Evolutionary conservation across 176 grass and related monocot genomes (phyloP).

Genomic region (Raddia guianensis): DNA sequence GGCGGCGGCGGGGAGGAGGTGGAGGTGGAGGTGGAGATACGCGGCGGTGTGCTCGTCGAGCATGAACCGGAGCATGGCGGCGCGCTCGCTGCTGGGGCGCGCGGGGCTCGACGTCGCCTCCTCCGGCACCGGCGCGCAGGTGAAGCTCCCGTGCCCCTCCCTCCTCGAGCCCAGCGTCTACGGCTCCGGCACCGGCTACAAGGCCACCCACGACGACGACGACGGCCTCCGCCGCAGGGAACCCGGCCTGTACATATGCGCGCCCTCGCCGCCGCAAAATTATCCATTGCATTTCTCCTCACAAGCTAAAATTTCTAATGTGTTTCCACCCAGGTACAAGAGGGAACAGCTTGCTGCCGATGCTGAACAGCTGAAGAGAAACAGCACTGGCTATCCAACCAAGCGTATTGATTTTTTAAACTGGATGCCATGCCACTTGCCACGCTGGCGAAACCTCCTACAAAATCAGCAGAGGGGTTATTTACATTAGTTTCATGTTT

Average conservation of each 20-base stretch:
- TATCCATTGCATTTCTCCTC: neutral
- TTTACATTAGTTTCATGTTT: no score
- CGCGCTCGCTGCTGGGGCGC: constrained; percentile 71
- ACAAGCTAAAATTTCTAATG: neutral
- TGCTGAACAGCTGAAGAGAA: constrained; percentile 87
- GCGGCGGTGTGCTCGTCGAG: constrained; percentile 97
- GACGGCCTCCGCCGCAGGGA: constrained; percentile 78
- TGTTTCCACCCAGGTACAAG: constrained; percentile 68
- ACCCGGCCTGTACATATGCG: constrained; percentile 54
- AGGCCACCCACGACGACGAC: constrained; percentile 73
- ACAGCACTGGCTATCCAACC: constrained; percentile 16
- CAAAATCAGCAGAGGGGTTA: no score
- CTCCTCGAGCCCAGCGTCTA: constrained; percentile 90
- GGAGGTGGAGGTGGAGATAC: constrained; percentile 58
- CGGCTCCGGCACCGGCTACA: constrained; percentile 84
- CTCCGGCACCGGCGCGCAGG: constrained; percentile 81
- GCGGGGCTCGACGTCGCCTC: constrained; percentile 76
- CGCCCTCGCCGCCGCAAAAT: no score
- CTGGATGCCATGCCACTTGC: no score
- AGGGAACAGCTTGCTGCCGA: constrained; percentile 86
- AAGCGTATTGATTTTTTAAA: no score
- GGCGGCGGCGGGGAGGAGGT: constrained; percentile 52
- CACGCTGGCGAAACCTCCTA: no score
- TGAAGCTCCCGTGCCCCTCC: constrained; percentile 82
- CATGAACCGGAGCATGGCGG: constrained; percentile 97